phyloP scores from a whole-genome alignment of 148 eudicot species.

The Talinum fruticosum region DNA sequence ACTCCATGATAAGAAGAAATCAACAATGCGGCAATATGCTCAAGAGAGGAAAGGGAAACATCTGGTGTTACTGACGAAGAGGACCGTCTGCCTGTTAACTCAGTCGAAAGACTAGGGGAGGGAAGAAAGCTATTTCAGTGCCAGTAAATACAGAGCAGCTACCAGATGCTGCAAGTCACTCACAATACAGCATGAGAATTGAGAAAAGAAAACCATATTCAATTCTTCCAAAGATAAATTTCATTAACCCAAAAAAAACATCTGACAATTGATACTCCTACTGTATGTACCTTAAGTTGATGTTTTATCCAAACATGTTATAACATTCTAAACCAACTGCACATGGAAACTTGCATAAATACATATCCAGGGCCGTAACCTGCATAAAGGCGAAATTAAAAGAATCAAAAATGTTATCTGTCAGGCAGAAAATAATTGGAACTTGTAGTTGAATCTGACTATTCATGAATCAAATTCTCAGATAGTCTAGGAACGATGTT shows the following conservation, averaged over 20 bases:
- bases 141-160: slow-evolving; percentile 16
- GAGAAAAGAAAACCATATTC: not conserved
- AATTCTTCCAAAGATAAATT: slow-evolving; percentile 22
- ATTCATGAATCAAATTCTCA: not conserved
- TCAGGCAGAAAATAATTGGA: not conserved
- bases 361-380: slow-evolving; percentile 29
- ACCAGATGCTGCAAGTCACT: not conserved
- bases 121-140: not conserved
- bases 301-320: slow-evolving; percentile 23
- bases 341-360: slow-evolving; percentile 28
- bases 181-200: slow-evolving; percentile 7
- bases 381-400: slow-evolving; percentile 13
- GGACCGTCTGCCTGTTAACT: not conserved
- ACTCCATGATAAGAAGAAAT: too few species aligned
- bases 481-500: not conserved
- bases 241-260: slow-evolving; percentile 14
- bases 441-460: not conserved
- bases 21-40: too few species aligned
- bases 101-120: not conserved
- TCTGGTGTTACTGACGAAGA: not conserved
- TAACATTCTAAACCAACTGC: slow-evolving; percentile 27
- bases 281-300: slow-evolving; percentile 30
- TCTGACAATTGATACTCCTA: slow-evolving; percentile 28
- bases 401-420: slow-evolving; percentile 13
- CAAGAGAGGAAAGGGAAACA: too few species aligned